These are phyloP conservation scores for Suillus bovinus DNA, from an alignment of 768 basidiomycete species.

Conservation along the genomic window DNA sequence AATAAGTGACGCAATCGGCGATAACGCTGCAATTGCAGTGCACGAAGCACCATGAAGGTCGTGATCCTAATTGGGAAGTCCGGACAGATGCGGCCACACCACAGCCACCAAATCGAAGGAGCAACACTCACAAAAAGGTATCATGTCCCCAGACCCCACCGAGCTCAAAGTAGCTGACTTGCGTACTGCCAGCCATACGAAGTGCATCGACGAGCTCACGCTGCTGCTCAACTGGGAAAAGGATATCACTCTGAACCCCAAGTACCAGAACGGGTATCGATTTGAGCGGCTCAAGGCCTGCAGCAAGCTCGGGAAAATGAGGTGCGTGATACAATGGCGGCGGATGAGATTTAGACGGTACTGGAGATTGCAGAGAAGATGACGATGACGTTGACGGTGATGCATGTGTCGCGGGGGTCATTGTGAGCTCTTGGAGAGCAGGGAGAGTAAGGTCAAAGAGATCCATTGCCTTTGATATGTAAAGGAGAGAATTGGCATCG, in stretches of 20 bases:
- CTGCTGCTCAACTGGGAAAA: constrained; percentile 98
- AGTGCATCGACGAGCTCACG: constrained; percentile 92
- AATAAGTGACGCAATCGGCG: not conserved
- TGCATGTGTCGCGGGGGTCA: constrained; percentile 37
- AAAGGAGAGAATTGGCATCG: constrained; percentile 98
- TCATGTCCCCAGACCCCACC: constrained; percentile 99
- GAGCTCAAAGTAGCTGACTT: constrained; percentile 94
- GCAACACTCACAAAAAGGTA: constrained; percentile 78
- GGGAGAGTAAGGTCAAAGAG: constrained; percentile 92
- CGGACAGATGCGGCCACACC: not conserved
- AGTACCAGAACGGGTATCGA: constrained; percentile 83
- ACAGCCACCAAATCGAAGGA: constrained; percentile 4
- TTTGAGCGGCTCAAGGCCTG: constrained; percentile 72
- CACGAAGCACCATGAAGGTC: not conserved
- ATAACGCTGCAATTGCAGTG: not conserved
- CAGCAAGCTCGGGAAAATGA: constrained; percentile 73
- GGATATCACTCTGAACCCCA: constrained; percentile 94
- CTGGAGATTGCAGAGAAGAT: constrained; percentile 13
- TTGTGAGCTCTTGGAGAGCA: constrained; percentile 66
- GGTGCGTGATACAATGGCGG: constrained; percentile 73
- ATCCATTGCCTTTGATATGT: constrained; percentile 99
- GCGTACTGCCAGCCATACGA: constrained; percentile 83
- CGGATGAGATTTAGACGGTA: constrained; percentile 66
- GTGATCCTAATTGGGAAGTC: not conserved
- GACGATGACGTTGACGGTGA: constrained; percentile 22